Evolutionary conservation across 2,329 filamentous ascomycete genomes (phyloP).

Genomic region (Scortechinia acanthostroma): DNA sequence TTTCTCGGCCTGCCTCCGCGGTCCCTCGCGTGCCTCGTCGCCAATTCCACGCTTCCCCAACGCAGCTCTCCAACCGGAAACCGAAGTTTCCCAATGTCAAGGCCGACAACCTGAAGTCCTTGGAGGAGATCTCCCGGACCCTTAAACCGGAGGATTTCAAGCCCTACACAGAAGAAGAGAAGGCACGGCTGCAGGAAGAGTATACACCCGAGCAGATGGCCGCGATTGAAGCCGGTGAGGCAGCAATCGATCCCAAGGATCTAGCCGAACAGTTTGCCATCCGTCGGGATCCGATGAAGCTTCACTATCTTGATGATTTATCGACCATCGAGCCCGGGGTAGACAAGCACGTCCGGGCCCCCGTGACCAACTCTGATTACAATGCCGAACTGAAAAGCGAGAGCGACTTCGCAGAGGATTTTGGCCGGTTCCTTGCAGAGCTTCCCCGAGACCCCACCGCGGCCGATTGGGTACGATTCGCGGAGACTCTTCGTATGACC

Average conservation of each 20-base stretch:
- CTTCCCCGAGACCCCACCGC: not conserved
- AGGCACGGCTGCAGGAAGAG: slow-evolving; percentile 48
- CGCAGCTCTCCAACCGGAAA: not conserved
- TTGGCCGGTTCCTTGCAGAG: not conserved
- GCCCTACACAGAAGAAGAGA: slow-evolving; percentile 62
- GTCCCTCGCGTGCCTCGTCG: slow-evolving; percentile 1
- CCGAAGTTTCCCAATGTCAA: not conserved
- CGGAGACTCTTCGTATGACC: not conserved
- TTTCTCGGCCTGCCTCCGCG: not conserved
- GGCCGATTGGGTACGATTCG: not conserved
- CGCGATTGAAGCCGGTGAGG: slow-evolving; percentile 75
- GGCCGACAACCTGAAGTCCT: not conserved
- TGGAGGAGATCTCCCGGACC: not conserved
- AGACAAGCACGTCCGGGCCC: slow-evolving; percentile 43
- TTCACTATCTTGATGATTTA: slow-evolving; percentile 79
- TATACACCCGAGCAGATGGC: slow-evolving; percentile 78
- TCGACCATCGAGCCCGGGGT: slow-evolving; percentile 69
- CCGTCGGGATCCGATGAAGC: slow-evolving; percentile 64
- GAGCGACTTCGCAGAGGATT: not conserved
- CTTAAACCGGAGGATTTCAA: slow-evolving; percentile 34
- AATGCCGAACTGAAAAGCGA: not conserved
- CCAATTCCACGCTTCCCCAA: not conserved
- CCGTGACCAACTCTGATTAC: slow-evolving; percentile 1
- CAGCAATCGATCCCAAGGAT: slow-evolving; percentile 68
- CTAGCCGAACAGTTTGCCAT: slow-evolving; percentile 66